Percentiles rank a stretch among this genome's conserved stretches.
Evolutionary conservation across 495 filamentous ascomycete species (phyloP).

Genomic region (Xylaria longipes): DNA sequence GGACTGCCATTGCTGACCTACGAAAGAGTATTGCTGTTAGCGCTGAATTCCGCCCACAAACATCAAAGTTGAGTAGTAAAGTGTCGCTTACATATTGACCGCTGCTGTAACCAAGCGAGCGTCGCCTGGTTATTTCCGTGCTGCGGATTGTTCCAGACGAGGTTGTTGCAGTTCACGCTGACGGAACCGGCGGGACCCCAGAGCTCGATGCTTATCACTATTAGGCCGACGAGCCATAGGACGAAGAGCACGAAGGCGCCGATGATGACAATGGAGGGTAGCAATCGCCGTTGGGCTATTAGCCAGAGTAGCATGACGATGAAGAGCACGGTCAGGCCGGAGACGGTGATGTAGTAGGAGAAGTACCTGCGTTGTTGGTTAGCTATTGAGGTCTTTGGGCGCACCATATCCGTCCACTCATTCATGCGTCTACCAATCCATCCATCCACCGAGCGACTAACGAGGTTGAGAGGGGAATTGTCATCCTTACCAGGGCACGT

Average conservation of each 20-base stretch:
- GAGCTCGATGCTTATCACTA: constrained; percentile 87
- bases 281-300: constrained; percentile 76
- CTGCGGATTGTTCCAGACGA: constrained; percentile 63
- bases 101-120: constrained; percentile 86
- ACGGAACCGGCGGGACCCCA: constrained; percentile 81
- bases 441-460: neutral
- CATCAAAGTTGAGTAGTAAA: neutral
- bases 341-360: constrained; percentile 83
- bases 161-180: constrained; percentile 78
- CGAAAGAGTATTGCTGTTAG: neutral
- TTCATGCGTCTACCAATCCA: neutral
- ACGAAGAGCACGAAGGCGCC: constrained; percentile 93
- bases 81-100: constrained; percentile 75
- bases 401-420: neutral
- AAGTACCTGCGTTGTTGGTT: constrained; percentile 72
- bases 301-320: constrained; percentile 74
- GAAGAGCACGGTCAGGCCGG: constrained; percentile 74
- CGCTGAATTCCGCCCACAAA: neutral
- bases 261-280: constrained; percentile 89
- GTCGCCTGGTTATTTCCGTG: constrained; percentile 71
- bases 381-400: neutral
- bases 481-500: constrained; percentile 78
- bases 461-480: neutral
- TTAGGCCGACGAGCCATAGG: constrained; percentile 88
- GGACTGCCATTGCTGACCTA: constrained; percentile 64